phyloP scores from a whole-genome alignment of 2,329 filamentous ascomycete genomes.

The Alternaria rosae region DNA sequence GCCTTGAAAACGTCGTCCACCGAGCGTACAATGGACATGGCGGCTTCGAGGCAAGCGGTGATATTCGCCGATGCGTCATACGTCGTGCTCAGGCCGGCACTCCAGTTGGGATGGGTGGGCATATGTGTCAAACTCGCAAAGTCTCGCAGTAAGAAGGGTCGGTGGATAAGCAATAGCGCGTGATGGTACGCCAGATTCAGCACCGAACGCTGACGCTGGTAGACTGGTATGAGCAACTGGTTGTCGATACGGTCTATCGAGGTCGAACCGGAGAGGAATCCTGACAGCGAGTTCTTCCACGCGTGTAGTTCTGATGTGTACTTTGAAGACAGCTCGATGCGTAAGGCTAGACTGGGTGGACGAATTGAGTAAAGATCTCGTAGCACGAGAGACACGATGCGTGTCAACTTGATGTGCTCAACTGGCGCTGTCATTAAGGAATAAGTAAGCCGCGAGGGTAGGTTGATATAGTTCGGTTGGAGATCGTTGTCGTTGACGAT shows the following conservation, averaged over 20 bases:
- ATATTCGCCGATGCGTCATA: conserved; percentile 46
- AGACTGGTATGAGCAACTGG: conserved; percentile 57
- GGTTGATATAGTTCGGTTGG: conserved; percentile 34
- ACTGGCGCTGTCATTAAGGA: conserved; percentile 56
- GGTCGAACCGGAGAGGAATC: conserved; percentile 53
- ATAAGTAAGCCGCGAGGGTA: conserved; percentile 39
- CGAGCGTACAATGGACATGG: conserved; percentile 55
- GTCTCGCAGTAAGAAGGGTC: conserved; percentile 60
- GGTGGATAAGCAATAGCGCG: conserved; percentile 64
- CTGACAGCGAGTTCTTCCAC: conserved; percentile 57
- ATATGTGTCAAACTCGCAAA: conserved; percentile 48
- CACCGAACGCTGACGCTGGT: conserved; percentile 62
- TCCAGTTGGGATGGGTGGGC: conserved; percentile 27
- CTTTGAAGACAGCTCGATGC: conserved; percentile 51
- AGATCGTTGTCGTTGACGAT: conserved; percentile 48
- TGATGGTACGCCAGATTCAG: conserved; percentile 64
- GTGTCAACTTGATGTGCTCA: conserved; percentile 56
- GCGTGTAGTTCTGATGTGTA: conserved; percentile 53
- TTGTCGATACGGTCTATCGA: conserved; percentile 48
- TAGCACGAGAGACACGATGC: conserved; percentile 55
- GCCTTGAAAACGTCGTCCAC: conserved; percentile 54
- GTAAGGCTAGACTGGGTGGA: conserved; percentile 39
- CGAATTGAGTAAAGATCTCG: conserved; percentile 56
- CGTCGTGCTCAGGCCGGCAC: conserved; percentile 8
- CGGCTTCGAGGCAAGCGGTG: conserved; percentile 57